A percentile compares a stretch with the other conserved stretches of the same genome.
Evolutionary conservation across 352 stramenopile genomes (phyloP).

Genomic region (Phytophthora colocasiae): DNA sequence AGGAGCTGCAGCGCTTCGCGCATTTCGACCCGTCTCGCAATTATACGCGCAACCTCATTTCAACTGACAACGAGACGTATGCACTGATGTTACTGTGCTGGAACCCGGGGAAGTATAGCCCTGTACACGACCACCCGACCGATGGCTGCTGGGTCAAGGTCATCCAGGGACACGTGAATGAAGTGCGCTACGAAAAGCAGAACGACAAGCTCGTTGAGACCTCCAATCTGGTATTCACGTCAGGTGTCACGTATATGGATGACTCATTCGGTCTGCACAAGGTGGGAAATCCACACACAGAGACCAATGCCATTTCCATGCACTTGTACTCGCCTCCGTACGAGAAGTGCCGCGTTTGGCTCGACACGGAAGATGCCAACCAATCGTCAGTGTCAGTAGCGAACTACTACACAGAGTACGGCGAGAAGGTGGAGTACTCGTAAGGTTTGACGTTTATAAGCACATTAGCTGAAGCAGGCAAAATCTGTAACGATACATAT

Average conservation of each 20-base stretch:
- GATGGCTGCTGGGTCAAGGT: constrained; percentile 94
- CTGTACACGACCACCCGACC: constrained; percentile 94
- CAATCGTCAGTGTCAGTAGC: constrained; percentile 75
- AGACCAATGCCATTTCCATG: constrained; percentile 91
- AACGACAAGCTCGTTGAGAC: constrained; percentile 60
- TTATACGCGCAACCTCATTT: constrained; percentile 96
- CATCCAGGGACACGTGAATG: constrained; percentile 87
- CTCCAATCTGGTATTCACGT: constrained; percentile 62
- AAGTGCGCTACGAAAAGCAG: constrained; percentile 87
- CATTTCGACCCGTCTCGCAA: constrained; percentile 86
- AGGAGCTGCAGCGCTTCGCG: constrained; percentile 78
- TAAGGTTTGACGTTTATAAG: constrained; percentile 14
- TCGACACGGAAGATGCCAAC: constrained; percentile 65
- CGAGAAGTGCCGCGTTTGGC: constrained; percentile 91
- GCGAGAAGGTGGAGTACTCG: constrained; percentile 51
- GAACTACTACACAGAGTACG: constrained; percentile 88
- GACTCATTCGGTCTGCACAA: constrained; percentile 94
- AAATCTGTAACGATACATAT: constrained; percentile 24
- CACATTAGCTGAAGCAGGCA: not conserved
- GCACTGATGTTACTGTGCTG: constrained; percentile 96
- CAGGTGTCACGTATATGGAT: constrained; percentile 91
- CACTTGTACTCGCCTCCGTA: constrained; percentile 95
- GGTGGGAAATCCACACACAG: constrained; percentile 76
- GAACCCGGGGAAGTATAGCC: constrained; percentile 90
- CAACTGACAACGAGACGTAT: constrained; percentile 92